Percentiles rank a stretch among this genome's conserved stretches.
phyloP scores from a whole-genome alignment of 1,284 basidiomycete species.

The Vanrija pseudolonga region DNA sequence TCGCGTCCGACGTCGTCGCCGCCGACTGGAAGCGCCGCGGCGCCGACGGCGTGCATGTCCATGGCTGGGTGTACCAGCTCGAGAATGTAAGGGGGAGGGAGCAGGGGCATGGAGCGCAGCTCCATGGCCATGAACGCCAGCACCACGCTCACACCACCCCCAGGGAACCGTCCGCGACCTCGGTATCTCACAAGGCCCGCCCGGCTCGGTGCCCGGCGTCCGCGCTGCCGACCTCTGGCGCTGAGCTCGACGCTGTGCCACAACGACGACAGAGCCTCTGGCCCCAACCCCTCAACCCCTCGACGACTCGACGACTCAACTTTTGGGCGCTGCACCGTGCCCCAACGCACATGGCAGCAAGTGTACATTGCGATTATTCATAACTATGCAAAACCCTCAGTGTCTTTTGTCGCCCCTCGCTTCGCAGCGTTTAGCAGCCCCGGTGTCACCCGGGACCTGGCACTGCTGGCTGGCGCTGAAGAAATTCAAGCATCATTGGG shows the following conservation, averaged over 20 bases:
- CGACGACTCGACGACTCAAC: neutral
- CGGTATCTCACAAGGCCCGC: conserved; percentile 40
- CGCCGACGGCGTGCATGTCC: conserved; percentile 37
- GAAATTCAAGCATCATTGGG: conserved; percentile 50
- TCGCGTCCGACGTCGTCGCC: conserved; percentile 34
- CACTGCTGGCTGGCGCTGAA: conserved; percentile 45
- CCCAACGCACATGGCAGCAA: neutral
- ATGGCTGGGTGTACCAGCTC: conserved; percentile 49
- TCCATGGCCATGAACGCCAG: neutral
- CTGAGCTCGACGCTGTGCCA: too few species aligned
- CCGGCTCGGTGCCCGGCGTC: conserved; percentile 22
- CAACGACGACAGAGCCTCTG: neutral
- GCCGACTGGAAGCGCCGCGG: conserved; percentile 44
- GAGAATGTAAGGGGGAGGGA: conserved; percentile 33
- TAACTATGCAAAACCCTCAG: conserved; percentile 33
- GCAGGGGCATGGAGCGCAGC: neutral
- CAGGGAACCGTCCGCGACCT: conserved; percentile 45
- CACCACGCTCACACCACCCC: neutral
- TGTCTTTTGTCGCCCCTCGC: conserved; percentile 40
- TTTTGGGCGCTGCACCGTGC: neutral
- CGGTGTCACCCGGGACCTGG: conserved; percentile 40
- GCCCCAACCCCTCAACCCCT: too few species aligned
- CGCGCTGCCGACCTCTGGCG: too few species aligned
- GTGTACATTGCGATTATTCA: neutral
- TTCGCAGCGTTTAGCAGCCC: conserved; percentile 27